Conservation (phyloP, 2,329 filamentous ascomycete genomes). For the Colletotrichum endophyticum region DNA sequence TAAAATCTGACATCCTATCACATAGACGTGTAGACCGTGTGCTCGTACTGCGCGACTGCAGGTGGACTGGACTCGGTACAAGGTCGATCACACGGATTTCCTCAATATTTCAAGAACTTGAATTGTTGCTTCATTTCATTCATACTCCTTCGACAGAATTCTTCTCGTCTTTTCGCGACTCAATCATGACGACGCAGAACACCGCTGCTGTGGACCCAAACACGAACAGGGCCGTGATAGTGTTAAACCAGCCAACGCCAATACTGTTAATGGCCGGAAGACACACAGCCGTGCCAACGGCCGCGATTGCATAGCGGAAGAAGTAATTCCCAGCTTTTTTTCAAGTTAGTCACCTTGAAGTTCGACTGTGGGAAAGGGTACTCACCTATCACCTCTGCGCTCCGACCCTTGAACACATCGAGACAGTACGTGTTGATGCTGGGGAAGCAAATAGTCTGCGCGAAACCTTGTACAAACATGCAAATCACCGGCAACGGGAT, state of each 20-base stretch:
- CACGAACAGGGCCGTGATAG: conserved; percentile 49
- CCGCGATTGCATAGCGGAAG: conserved; percentile 76
- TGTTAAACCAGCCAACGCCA: conserved; percentile 83
- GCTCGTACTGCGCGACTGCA: not conserved
- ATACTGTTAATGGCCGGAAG: conserved; percentile 75
- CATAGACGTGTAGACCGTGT: not conserved
- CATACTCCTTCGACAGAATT: not conserved
- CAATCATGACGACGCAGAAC: not conserved
- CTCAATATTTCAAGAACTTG: fast-evolving
- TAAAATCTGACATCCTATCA: not conserved
- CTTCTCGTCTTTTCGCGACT: not conserved
- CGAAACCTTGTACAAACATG: conserved; percentile 73
- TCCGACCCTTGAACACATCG: conserved; percentile 10
- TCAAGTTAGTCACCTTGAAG: not conserved
- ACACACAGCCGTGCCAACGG: conserved; percentile 71
- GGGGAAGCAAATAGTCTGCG: conserved; percentile 73
- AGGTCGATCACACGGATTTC: not conserved
- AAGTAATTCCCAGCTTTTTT: conserved; percentile 80
- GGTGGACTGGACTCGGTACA: not conserved
- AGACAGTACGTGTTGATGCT: conserved; percentile 64
- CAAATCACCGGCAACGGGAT: conserved; percentile 63
- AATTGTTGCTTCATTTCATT: not conserved
- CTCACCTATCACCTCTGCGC: conserved; percentile 34
- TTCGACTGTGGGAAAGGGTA: fast-evolving
- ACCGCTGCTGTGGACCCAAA: not conserved